These are phyloP conservation scores for Gastrolobium villosum DNA, from an alignment of 306 rosid species.

Conservation along the genomic window DNA sequence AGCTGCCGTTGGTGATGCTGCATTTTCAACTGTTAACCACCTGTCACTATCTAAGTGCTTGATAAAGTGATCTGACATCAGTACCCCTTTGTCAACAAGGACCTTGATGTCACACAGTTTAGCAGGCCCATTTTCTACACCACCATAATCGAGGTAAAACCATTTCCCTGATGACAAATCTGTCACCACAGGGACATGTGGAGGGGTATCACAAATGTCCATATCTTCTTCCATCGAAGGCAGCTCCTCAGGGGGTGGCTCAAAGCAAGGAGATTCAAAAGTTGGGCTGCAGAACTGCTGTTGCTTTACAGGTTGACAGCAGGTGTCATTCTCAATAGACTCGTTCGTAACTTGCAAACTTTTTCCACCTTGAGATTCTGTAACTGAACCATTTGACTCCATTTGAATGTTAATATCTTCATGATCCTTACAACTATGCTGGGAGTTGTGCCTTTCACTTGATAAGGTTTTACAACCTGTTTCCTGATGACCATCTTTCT, in stretches of 20 bases:
- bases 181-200: slow-evolving; percentile 78
- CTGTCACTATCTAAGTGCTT: slow-evolving; percentile 92
- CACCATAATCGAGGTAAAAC: slow-evolving; percentile 91
- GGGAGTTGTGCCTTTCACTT: slow-evolving; percentile 63
- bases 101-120: slow-evolving; percentile 79
- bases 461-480: slow-evolving; percentile 60
- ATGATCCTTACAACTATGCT: slow-evolving; percentile 58
- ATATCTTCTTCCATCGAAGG: slow-evolving; percentile 99
- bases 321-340: slow-evolving; percentile 57
- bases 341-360: slow-evolving; percentile 50
- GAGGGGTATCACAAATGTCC: slow-evolving; percentile 99
- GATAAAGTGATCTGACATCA: slow-evolving; percentile 90
- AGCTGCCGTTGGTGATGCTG: slow-evolving; percentile 80
- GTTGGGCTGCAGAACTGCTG: slow-evolving; percentile 69
- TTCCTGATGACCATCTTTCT: slow-evolving; percentile 60
- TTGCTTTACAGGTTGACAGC: slow-evolving; percentile 60
- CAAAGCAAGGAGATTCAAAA: slow-evolving; percentile 61
- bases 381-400: slow-evolving; percentile 64
- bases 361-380: slow-evolving; percentile 72
- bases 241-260: slow-evolving; percentile 74
- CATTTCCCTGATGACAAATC: slow-evolving; percentile 84
- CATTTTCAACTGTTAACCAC: slow-evolving; percentile 98
- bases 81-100: slow-evolving; percentile 88
- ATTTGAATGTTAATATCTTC: slow-evolving; percentile 69
- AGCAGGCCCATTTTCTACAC: slow-evolving; percentile 87